A percentile compares a stretch with the other conserved stretches of the same genome.
Conservation (phyloP, 805 yeast genomes). For the Wickerhamomyces tratensis region DNA sequence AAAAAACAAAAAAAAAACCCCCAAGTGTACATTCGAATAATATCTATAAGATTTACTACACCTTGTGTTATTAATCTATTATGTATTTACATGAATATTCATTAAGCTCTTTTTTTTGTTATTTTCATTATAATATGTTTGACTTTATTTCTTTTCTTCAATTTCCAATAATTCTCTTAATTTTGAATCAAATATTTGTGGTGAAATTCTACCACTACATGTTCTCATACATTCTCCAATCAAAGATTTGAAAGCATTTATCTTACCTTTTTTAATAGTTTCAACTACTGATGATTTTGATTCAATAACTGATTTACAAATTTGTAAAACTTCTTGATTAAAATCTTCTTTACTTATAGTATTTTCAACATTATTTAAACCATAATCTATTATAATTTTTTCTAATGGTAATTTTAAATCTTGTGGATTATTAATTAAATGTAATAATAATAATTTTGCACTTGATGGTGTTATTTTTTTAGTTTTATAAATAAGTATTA, state of each 20-base stretch:
- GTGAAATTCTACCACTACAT: constrained; percentile 50
- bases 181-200: constrained; percentile 23
- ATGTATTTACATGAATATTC: too few species aligned
- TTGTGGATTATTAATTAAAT: constrained; percentile 42
- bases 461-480: constrained; percentile 50
- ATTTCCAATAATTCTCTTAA: constrained; percentile 18
- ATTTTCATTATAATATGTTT: too few species aligned
- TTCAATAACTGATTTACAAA: constrained; percentile 28
- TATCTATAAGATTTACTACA: too few species aligned
- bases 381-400: constrained; percentile 44
- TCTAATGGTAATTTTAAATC: constrained; percentile 26
- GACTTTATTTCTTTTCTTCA: constrained; percentile 1
- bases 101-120: too few species aligned
- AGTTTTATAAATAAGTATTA: constrained; percentile 34
- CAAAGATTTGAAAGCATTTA: constrained; percentile 60
- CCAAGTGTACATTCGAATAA: too few species aligned
- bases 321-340: constrained; percentile 20
- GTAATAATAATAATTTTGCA: constrained; percentile 55
- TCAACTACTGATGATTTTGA: constrained; percentile 43
- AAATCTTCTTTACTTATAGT: constrained; percentile 24
- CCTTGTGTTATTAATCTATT: too few species aligned
- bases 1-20: too few species aligned
- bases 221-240: constrained; percentile 80
- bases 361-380: constrained; percentile 26
- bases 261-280: constrained; percentile 46